Conservation (phyloP, 352 stramenopile genomes). For the Peronospora belbahrii region DNA sequence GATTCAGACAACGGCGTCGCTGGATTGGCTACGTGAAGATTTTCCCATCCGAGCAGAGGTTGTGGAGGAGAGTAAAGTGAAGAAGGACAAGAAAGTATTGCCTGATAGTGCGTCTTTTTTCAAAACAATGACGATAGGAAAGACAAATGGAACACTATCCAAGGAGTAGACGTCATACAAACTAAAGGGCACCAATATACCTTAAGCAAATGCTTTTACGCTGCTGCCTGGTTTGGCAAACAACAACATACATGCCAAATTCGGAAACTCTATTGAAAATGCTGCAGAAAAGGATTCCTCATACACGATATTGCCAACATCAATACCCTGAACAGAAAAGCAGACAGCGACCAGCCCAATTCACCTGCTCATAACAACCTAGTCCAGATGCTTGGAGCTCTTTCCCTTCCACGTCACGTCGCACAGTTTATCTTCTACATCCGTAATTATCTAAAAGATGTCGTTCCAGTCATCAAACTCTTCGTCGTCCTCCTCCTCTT, state of each 20-base stretch:
- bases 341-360: conserved; percentile 1
- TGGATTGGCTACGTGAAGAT: conserved; percentile 85
- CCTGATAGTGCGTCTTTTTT: conserved; percentile 50
- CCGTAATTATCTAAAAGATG: conserved; percentile 59
- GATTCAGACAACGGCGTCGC: conserved; percentile 64
- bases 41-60: conserved; percentile 29
- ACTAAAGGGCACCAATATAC: conserved; percentile 10
- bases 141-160: conserved; percentile 2
- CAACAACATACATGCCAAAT: conserved; percentile 15
- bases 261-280: conserved; percentile 25
- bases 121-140: conserved; percentile 11
- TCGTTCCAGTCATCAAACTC: conserved; percentile 87
- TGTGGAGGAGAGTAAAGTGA: conserved; percentile 13
- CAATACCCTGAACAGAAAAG: conserved; percentile 1
- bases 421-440: conserved; percentile 4
- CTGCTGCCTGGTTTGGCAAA: neutral
- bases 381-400: neutral
- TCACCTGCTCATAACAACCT: neutral
- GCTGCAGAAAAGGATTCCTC: conserved; percentile 8
- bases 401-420: conserved; percentile 6
- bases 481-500: conserved; percentile 52
- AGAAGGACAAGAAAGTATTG: conserved; percentile 16
- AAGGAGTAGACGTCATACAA: conserved; percentile 11
- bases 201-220: neutral
- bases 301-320: conserved; percentile 1